Conservation (phyloP, 495 filamentous ascomycete genomes). For the Rostrohypoxylon terebratum region DNA sequence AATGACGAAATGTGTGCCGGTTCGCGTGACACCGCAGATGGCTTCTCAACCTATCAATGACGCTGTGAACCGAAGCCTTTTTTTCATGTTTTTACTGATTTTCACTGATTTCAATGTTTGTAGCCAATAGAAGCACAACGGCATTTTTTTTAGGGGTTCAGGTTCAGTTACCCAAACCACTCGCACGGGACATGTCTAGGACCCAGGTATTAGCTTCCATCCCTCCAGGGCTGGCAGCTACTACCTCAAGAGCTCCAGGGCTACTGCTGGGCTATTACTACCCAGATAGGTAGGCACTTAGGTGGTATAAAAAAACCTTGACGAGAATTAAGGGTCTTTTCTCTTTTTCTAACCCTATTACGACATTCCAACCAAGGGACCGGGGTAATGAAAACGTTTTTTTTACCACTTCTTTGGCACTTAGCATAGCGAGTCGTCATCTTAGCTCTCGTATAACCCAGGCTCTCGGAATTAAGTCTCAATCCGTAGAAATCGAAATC, state of each 20-base stretch:
- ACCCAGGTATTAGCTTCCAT: background rate
- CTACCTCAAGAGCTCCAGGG: background rate
- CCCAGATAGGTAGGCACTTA: background rate
- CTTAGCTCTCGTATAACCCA: slow-evolving; percentile 2
- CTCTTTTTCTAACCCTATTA: background rate
- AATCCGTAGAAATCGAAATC: slow-evolving; percentile 1
- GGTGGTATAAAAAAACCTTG: slow-evolving; percentile 4
- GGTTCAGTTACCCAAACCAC: slow-evolving; percentile 23
- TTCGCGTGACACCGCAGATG: slow-evolving; percentile 32
- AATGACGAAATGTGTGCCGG: slow-evolving; percentile 42
- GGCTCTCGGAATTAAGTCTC: background rate
- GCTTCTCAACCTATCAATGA: slow-evolving; percentile 32
- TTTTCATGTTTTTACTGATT: background rate
- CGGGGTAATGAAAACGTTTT: background rate
- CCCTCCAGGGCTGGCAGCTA: background rate
- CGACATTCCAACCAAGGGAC: background rate
- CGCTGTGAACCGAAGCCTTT: slow-evolving; percentile 38
- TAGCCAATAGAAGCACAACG: slow-evolving; percentile 24
- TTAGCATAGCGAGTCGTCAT: slow-evolving; percentile 3
- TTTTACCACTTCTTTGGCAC: background rate
- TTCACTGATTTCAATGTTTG: background rate
- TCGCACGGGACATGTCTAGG: slow-evolving; percentile 1
- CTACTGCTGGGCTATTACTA: background rate
- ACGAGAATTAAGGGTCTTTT: slow-evolving; percentile 23
- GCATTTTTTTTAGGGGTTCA: slow-evolving; percentile 26